Percentiles rank a stretch among this genome's conserved stretches.
Evolutionary conservation across 768 basidiomycete species (phyloP).

Genomic region (Roridomyces roridus): DNA sequence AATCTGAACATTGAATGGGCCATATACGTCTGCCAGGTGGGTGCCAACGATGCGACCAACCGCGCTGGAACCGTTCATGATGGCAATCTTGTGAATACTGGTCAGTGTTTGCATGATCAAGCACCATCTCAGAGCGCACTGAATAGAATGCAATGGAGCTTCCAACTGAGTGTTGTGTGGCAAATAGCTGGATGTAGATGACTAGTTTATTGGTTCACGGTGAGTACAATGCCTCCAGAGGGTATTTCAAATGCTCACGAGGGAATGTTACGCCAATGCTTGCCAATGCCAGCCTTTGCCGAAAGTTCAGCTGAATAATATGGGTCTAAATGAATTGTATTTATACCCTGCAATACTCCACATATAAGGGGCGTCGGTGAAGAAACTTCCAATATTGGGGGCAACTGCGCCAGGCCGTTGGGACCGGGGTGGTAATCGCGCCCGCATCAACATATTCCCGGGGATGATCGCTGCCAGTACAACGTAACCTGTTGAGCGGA

Average conservation of each 20-base stretch:
- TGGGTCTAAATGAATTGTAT: not conserved
- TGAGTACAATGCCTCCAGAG: too few species aligned
- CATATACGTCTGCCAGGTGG: conserved; percentile 42
- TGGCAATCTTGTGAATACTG: conserved; percentile 34
- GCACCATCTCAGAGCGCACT: conserved; percentile 1
- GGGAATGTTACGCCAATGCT: too few species aligned
- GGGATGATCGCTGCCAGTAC: conserved; percentile 30
- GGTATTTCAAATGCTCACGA: too few species aligned
- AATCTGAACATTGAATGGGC: conserved; percentile 45
- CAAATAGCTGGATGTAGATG: conserved; percentile 24
- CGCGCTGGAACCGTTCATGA: conserved; percentile 40
- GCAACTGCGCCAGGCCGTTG: conserved; percentile 12
- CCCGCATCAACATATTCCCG: conserved; percentile 35
- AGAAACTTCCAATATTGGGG: conserved; percentile 37
- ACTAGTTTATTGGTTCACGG: conserved; percentile 5
- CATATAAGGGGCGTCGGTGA: conserved; percentile 37
- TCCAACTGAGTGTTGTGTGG: conserved; percentile 28
- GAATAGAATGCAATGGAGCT: conserved; percentile 26
- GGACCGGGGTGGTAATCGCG: too few species aligned
- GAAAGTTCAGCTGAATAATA: too few species aligned
- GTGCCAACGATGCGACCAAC: conserved; percentile 43
- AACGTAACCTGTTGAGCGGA: conserved; percentile 37
- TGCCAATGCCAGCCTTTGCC: too few species aligned
- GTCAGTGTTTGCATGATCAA: not conserved
- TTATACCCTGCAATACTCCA: conserved; percentile 34